These are phyloP conservation scores for Tephrocybe sp. DNA, from an alignment of 768 basidiomycete species.

Conservation along the genomic window DNA sequence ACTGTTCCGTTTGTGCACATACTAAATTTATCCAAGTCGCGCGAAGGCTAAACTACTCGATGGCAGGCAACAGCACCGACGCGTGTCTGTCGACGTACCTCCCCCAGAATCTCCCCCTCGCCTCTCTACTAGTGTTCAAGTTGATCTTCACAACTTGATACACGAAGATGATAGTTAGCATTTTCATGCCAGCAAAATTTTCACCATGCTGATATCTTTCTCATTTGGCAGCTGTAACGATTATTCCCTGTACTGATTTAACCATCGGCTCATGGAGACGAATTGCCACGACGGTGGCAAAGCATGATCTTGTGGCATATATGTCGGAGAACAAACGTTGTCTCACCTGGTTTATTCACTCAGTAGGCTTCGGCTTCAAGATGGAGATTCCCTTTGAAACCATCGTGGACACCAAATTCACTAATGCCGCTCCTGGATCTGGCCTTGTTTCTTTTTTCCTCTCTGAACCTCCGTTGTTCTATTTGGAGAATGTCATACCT, in stretches of 20 bases:
- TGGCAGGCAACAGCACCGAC: slow-evolving; percentile 45
- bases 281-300: slow-evolving; percentile 50
- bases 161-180: slow-evolving; percentile 76
- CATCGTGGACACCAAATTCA: slow-evolving; percentile 57
- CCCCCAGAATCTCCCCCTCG: slow-evolving; percentile 52
- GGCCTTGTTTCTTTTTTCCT: slow-evolving; percentile 65
- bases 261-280: slow-evolving; percentile 79
- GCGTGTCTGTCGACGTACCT: slow-evolving; percentile 29
- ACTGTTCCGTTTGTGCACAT: not conserved
- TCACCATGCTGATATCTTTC: slow-evolving; percentile 4
- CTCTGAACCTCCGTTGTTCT: slow-evolving; percentile 67
- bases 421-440: slow-evolving; percentile 49
- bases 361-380: slow-evolving; percentile 72
- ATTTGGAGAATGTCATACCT: slow-evolving; percentile 46
- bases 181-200: not conserved
- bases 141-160: slow-evolving; percentile 60
- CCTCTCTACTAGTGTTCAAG: slow-evolving; percentile 49
- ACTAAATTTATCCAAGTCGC: slow-evolving; percentile 44
- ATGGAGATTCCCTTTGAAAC: slow-evolving; percentile 77
- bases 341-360: slow-evolving; percentile 78
- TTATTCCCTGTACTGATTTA: slow-evolving; percentile 75
- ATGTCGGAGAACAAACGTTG: slow-evolving; percentile 63
- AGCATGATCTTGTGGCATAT: slow-evolving; percentile 74
- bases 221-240: slow-evolving; percentile 53
- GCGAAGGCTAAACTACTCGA: slow-evolving; percentile 79